phyloP scores from a whole-genome alignment of 2,329 filamentous ascomycete genomes.

The Penicillium sp. region DNA sequence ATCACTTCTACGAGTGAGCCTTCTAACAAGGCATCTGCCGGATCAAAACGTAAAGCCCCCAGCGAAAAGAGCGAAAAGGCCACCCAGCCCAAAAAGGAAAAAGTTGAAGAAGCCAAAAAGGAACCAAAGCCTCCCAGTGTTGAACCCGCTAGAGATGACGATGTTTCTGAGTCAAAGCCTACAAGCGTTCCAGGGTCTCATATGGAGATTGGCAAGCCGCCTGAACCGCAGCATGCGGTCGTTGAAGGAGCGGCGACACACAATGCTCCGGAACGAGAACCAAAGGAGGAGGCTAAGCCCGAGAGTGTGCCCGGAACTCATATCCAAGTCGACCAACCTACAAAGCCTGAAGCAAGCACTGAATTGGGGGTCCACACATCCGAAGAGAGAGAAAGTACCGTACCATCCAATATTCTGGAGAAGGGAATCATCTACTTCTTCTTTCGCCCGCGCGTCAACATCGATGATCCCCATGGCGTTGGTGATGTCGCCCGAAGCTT shows the following conservation, averaged over 20 bases:
- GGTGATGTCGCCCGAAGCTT: conserved; percentile 74
- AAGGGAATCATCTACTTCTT: conserved; percentile 93
- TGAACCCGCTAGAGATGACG: background rate
- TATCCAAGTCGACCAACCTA: conserved; percentile 5
- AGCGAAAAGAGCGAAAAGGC: conserved; percentile 25
- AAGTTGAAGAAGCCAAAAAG: conserved; percentile 27
- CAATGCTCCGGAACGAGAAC: background rate
- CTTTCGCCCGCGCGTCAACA: conserved; percentile 71
- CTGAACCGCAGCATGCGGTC: background rate
- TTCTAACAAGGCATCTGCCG: conserved; percentile 27
- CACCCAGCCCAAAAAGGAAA: conserved; percentile 39
- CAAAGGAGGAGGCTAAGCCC: background rate
- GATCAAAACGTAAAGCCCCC: conserved; percentile 42
- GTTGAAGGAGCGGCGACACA: background rate
- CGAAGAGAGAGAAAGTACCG: conserved; percentile 49
- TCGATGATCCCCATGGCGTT: conserved; percentile 67
- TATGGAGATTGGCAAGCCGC: background rate
- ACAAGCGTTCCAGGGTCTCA: background rate
- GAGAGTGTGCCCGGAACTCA: conserved; percentile 7
- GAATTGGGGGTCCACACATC: conserved; percentile 51
- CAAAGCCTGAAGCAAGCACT: conserved; percentile 15
- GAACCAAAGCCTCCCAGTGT: background rate
- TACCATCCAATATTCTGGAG: conserved; percentile 68
- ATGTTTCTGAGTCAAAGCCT: conserved; percentile 1
- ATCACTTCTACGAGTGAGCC: conserved; percentile 33